Base-by-base conservation (phyloP, 768 basidiomycete genomes). In the Macrocybe gigantea region DNA sequence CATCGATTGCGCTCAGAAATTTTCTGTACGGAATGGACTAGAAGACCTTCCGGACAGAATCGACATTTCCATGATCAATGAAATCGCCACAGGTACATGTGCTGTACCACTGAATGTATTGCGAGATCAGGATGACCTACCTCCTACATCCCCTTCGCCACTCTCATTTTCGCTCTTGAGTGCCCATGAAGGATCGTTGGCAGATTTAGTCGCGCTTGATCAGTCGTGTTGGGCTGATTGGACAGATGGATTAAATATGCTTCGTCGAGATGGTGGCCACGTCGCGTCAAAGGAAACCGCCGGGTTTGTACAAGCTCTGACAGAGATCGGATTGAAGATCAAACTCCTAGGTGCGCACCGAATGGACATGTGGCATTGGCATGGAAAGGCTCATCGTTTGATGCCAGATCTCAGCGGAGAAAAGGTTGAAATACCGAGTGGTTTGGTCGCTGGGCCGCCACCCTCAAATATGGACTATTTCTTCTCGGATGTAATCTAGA, bases 201-300 rank as follows among this genome's bases (percentile, higher is more conserved):
- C 85, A 4, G 87, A 91, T 60, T 78, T 84, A 49, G 82, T 90
- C 55, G 87, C 89, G 3, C 80, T 83, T 30, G 82, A 92, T 62
- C 76, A 79, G 45, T 80, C 83, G 12, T 72, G 85, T 12, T 93
- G 88, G 85, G 86, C 89, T 11, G 93, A 95, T 66, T 95, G 93
- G 93, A 90, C 90, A 2, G 93, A 95, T 62, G 93, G 92, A 4
- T 60, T 95, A 63, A 90, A 90, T 57, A 88, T 94, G 82, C 74
- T 94, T 37, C 73, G 89, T 36, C 71, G 82, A 44, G 88, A 88
- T 54, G 82, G 88, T 12, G 86, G 88, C 6, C 89, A 90, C 60
- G 88, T 92, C 49, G 71, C 85, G 9, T 91, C 91, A 4, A 78
- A 83, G 53, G 88, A 93, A 65, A 93, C 93, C 0, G 86, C 85